A percentile compares a stretch with the other conserved stretches of the same genome.
These are phyloP conservation scores for Dimargaris xerosporica DNA, from an alignment of 192 early-diverging fungal species.

Conservation along the genomic window DNA sequence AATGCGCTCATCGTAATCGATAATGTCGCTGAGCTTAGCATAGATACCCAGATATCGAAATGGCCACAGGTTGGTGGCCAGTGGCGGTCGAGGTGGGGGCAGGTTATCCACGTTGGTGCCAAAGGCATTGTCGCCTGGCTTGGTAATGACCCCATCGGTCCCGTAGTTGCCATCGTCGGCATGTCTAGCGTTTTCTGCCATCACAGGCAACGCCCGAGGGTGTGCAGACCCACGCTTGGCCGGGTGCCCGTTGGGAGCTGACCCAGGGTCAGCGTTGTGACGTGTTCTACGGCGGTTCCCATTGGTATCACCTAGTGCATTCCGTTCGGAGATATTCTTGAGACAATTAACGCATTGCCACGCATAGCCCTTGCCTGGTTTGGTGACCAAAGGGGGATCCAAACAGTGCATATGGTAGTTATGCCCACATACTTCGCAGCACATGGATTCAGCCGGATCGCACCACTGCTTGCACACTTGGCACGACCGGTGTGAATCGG, in stretches of 20 bases:
- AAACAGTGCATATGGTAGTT: conserved; percentile 72
- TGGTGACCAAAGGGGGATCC: conserved; percentile 55
- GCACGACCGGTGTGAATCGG: conserved; percentile 51
- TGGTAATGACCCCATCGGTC: not conserved
- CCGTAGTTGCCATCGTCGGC: not conserved
- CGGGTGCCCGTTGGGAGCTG: not conserved
- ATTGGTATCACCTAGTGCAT: conserved; percentile 10
- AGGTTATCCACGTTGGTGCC: conserved; percentile 3
- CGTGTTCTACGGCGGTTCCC: not conserved
- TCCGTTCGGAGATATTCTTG: conserved; percentile 22
- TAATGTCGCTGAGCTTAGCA: conserved; percentile 51
- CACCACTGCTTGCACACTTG: conserved; percentile 59
- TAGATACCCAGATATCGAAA: conserved; percentile 81
- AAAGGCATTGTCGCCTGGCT: conserved; percentile 4
- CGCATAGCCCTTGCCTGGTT: conserved; percentile 71
- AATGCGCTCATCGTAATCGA: conserved; percentile 56
- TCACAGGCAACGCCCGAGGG: not conserved
- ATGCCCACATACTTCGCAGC: conserved; percentile 60
- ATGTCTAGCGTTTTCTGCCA: not conserved
- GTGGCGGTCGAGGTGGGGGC: conserved; percentile 6
- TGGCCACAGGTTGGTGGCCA: conserved; percentile 60
- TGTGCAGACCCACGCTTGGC: not conserved
- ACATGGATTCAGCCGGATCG: conserved; percentile 43
- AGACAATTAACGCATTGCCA: conserved; percentile 73
- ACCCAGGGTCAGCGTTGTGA: not conserved